Conservation (phyloP, 768 basidiomycete species). For the Hortiboletus flavorubellus region DNA sequence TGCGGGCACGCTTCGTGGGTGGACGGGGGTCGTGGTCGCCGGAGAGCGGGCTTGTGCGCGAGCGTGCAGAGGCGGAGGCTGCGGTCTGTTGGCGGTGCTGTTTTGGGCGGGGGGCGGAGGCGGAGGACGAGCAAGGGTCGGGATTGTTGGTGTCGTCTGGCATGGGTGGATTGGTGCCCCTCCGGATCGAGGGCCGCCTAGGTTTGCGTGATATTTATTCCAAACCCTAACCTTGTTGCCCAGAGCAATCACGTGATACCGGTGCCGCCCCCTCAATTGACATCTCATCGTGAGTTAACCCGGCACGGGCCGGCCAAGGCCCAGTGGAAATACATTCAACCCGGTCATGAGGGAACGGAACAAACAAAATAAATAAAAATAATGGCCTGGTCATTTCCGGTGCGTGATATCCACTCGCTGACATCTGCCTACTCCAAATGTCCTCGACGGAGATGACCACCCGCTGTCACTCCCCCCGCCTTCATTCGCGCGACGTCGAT, state of each 20-base stretch:
- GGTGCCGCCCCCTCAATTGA: constrained; percentile 8
- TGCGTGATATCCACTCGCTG: not conserved
- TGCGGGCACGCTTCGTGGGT: constrained; percentile 78
- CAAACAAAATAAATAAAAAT: not conserved
- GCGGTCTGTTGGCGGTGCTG: constrained; percentile 21
- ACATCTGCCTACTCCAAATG: no score
- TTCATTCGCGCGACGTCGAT: constrained; percentile 1
- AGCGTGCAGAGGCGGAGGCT: constrained; percentile 40
- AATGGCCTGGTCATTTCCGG: not conserved
- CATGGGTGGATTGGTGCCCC: constrained; percentile 26
- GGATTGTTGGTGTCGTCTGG: constrained; percentile 29
- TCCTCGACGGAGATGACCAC: not conserved
- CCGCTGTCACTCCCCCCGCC: no score
- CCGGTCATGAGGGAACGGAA: not conserved
- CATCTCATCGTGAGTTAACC: not conserved
- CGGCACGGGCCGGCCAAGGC: no score
- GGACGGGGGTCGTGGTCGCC: constrained; percentile 58
- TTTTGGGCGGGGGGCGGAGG: constrained; percentile 16
- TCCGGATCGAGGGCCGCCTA: constrained; percentile 27
- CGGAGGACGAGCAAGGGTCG: constrained; percentile 13
- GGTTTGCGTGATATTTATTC: constrained; percentile 21
- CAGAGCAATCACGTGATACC: constrained; percentile 17
- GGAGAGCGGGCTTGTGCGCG: constrained; percentile 45
- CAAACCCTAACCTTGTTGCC: constrained; percentile 23
- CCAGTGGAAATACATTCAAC: no score